Percentiles rank a stretch among this genome's conserved stretches.
phyloP scores from a whole-genome alignment of 441 rosid species.

The Sinapis alba region DNA sequence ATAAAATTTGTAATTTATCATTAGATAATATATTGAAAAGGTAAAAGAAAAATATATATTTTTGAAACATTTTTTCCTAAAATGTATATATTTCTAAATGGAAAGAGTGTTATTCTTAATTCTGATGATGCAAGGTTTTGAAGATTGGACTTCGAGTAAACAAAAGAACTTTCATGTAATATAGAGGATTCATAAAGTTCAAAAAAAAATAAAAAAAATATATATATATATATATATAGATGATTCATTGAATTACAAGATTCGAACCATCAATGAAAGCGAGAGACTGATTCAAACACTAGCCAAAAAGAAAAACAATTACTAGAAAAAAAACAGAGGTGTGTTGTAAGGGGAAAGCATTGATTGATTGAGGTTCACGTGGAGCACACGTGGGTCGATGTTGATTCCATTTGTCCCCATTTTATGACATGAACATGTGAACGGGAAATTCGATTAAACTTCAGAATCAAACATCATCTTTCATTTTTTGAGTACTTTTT shows the following conservation, averaged over 20 bases:
- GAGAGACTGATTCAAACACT: background rate
- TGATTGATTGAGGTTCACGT: background rate
- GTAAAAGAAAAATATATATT: too few species aligned
- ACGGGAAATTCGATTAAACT: background rate
- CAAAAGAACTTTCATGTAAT: slow-evolving; percentile 17
- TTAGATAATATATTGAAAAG: too few species aligned
- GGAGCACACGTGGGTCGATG: background rate
- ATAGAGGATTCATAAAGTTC: too few species aligned
- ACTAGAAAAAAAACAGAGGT: too few species aligned
- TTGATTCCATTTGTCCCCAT: background rate
- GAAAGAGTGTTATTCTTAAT: too few species aligned
- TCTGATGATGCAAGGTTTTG: background rate
- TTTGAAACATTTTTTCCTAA: too few species aligned
- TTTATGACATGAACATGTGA: background rate
- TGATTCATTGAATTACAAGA: slow-evolving; percentile 17
- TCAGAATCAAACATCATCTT: background rate
- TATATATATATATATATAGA: too few species aligned
- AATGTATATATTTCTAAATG: too few species aligned
- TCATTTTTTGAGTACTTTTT: background rate
- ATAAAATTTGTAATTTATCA: too few species aligned
- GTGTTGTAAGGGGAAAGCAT: background rate
- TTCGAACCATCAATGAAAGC: slow-evolving; percentile 30
- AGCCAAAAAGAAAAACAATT: too few species aligned
- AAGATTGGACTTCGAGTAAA: background rate
- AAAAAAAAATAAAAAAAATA: too few species aligned